These are phyloP conservation scores for Bondarzewia mesenterica DNA, from an alignment of 1,284 basidiomycete genomes.

Conservation along the genomic window DNA sequence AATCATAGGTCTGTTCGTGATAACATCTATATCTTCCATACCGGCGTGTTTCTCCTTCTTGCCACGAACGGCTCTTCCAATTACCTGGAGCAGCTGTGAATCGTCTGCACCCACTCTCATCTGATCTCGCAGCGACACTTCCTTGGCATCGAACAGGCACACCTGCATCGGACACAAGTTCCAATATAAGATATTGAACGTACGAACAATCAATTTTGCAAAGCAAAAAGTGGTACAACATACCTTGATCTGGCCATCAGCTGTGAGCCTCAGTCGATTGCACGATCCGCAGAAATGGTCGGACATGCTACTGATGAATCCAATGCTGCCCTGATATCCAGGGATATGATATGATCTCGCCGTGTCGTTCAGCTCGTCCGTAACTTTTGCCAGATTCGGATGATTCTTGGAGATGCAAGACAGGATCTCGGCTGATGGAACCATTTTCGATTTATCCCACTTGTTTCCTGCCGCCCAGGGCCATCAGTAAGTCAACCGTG, in stretches of 20 bases:
- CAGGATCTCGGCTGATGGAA: conserved; percentile 62
- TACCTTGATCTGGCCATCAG: conserved; percentile 87
- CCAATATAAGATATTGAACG: conserved; percentile 1
- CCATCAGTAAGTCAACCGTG: background rate
- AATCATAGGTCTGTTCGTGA: conserved; percentile 82
- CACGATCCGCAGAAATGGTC: conserved; percentile 87
- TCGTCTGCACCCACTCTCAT: conserved; percentile 62
- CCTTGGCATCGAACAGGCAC: conserved; percentile 81
- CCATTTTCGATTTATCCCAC: conserved; percentile 79
- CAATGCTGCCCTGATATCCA: conserved; percentile 67
- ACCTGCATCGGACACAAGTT: conserved; percentile 45
- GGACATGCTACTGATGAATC: conserved; percentile 89
- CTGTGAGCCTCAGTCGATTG: conserved; percentile 77
- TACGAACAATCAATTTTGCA: background rate
- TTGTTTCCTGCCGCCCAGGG: conserved; percentile 69
- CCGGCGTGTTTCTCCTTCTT: conserved; percentile 84
- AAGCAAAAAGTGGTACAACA: conserved; percentile 29
- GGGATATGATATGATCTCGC: conserved; percentile 74
- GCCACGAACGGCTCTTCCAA: conserved; percentile 58
- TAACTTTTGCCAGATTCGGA: conserved; percentile 42
- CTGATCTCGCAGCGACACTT: conserved; percentile 73
- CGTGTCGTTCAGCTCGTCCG: conserved; percentile 72
- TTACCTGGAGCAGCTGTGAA: conserved; percentile 51
- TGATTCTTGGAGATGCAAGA: conserved; percentile 37
- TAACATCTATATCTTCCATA: conserved; percentile 73